Conservation (phyloP, 768 basidiomycete genomes). For the Auriscalpium orientale region DNA sequence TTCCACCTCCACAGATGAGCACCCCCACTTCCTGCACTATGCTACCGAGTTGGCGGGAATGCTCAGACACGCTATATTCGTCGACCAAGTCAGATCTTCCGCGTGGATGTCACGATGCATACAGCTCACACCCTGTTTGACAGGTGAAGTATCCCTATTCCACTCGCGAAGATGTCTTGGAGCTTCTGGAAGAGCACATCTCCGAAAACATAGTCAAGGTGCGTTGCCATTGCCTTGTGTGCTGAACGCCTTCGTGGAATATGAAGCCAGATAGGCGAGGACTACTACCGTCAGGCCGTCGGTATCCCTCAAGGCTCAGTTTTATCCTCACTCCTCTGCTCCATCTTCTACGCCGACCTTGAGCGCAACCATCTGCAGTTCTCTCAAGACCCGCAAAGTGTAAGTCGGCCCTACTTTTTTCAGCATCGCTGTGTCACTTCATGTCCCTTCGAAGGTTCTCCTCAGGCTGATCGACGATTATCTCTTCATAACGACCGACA, state of each 20-base stretch:
- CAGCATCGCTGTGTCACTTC: not conserved
- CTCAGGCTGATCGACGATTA: slow-evolving; percentile 94
- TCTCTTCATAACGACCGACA: slow-evolving; percentile 71
- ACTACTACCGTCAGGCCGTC: slow-evolving; percentile 80
- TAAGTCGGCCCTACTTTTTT: slow-evolving; percentile 30
- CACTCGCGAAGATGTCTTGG: slow-evolving; percentile 52
- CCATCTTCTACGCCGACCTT: slow-evolving; percentile 90
- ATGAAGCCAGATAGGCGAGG: slow-evolving; percentile 58
- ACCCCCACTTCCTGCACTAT: slow-evolving; percentile 63
- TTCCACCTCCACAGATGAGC: slow-evolving; percentile 46
- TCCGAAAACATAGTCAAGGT: slow-evolving; percentile 90
- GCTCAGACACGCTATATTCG: slow-evolving; percentile 72
- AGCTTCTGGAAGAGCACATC: slow-evolving; percentile 83
- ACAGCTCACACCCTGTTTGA: not conserved
- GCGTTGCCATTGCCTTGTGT: not conserved
- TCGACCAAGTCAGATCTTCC: slow-evolving; percentile 58
- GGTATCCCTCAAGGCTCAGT: slow-evolving; percentile 98
- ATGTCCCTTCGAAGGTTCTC: slow-evolving; percentile 45
- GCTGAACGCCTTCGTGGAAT: not conserved
- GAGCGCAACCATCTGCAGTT: slow-evolving; percentile 55
- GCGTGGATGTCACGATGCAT: not conserved
- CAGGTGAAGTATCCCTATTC: slow-evolving; percentile 49
- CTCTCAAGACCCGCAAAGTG: slow-evolving; percentile 50
- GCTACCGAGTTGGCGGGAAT: slow-evolving; percentile 60
- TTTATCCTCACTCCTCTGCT: slow-evolving; percentile 89